A percentile compares a stretch with the other conserved stretches of the same genome.
Evolutionary conservation across 805 yeast genomes (phyloP).

Genomic region (Metschnikowia shivogae): DNA sequence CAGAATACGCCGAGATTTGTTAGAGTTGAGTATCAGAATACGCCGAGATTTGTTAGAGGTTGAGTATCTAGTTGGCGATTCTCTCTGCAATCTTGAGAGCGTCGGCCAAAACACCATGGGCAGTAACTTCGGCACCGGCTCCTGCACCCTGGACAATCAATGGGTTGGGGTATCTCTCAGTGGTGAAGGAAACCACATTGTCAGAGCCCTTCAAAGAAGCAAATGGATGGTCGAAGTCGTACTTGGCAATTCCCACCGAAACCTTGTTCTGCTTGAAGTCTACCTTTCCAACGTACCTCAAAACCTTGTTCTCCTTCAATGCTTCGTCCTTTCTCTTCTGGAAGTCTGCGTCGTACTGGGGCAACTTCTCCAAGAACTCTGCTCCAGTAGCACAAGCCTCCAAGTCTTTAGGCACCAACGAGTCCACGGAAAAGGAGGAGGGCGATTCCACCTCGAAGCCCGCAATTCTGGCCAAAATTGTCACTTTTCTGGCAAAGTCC

Average conservation of each 20-base stretch:
- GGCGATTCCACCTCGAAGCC: constrained; percentile 85
- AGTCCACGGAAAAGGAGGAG: constrained; percentile 88
- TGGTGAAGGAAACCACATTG: constrained; percentile 86
- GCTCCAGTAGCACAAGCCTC: constrained; percentile 68
- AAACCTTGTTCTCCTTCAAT: constrained; percentile 74
- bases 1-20: too few relatives aligned
- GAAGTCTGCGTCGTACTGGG: constrained; percentile 76
- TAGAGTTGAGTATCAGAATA: neutral
- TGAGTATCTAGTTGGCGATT: constrained; percentile 41
- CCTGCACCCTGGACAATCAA: constrained; percentile 98
- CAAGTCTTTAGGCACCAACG: constrained; percentile 83
- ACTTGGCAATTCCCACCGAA: constrained; percentile 85
- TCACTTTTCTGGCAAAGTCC: constrained; percentile 97
- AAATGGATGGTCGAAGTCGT: constrained; percentile 87
- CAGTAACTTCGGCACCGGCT: constrained; percentile 71
- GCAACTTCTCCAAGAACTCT: constrained; percentile 77
- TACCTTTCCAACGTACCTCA: constrained; percentile 90
- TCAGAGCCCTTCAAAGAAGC: constrained; percentile 95
- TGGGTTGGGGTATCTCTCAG: constrained; percentile 91
- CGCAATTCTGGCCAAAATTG: constrained; percentile 89
- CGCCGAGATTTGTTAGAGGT: neutral
- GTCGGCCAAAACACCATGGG: constrained; percentile 89
- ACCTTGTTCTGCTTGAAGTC: constrained; percentile 68
- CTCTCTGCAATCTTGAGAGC: constrained; percentile 89
- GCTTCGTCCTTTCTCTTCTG: constrained; percentile 78